Conservation (phyloP, 495 filamentous ascomycete genomes). For the Poronia punctata region DNA sequence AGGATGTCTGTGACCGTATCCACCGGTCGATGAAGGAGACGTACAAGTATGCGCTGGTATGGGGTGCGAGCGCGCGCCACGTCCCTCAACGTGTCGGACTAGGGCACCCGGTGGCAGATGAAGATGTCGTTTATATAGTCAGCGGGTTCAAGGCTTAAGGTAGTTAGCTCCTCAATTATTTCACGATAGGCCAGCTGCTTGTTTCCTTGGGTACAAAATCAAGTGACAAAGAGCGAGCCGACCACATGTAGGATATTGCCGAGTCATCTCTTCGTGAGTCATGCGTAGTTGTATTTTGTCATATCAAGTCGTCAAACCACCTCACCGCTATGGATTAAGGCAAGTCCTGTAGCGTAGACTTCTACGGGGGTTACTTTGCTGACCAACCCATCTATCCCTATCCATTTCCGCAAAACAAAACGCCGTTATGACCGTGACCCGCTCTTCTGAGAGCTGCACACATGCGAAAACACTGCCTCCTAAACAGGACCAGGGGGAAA, state of each 20-base stretch:
- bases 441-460: neutral
- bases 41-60: constrained; percentile 97
- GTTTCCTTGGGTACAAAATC: too few species aligned
- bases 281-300: constrained; percentile 10
- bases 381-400: neutral
- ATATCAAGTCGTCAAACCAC: constrained; percentile 8
- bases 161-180: constrained; percentile 14
- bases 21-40: constrained; percentile 94
- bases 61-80: constrained; percentile 93
- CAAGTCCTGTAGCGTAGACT: neutral
- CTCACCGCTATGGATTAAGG: neutral
- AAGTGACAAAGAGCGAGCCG: neutral
- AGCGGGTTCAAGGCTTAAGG: constrained; percentile 62
- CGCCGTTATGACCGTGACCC: neutral
- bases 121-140: constrained; percentile 98
- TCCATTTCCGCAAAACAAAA: neutral
- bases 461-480: neutral
- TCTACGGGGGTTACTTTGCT: neutral
- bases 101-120: constrained; percentile 79
- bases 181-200: constrained; percentile 1
- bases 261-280: constrained; percentile 2
- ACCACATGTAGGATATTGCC: neutral
- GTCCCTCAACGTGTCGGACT: constrained; percentile 90
- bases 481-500: neutral
- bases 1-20: constrained; percentile 95